A percentile compares a stretch with the other conserved stretches of the same genome.
Conservation (phyloP, 106 monocot genomes). For the Dioscorea zingiberensis region DNA sequence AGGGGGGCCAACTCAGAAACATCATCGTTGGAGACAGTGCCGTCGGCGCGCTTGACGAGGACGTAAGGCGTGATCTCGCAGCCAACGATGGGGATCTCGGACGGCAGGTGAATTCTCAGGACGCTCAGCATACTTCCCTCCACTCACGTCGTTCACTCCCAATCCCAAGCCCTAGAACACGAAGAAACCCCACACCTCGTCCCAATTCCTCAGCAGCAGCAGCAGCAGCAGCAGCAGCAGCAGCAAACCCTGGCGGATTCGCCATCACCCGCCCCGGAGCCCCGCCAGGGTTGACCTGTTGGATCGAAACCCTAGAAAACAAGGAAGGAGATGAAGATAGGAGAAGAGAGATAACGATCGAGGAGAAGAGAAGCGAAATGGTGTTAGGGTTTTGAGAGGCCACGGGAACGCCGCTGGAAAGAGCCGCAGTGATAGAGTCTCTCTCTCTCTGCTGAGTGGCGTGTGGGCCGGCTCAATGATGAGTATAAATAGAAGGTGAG, state of each 20-base stretch:
- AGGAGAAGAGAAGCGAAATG: too few relatives aligned
- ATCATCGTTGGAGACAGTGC: constrained; percentile 34
- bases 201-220: neutral
- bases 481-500: too few relatives aligned
- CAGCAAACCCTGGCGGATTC: constrained; percentile 14
- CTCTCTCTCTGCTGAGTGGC: too few relatives aligned
- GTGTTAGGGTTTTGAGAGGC: too few relatives aligned
- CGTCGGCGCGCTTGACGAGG: constrained; percentile 41
- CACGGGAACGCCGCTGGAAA: too few relatives aligned
- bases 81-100: constrained; percentile 73
- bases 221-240: too few relatives aligned
- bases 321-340: too few relatives aligned
- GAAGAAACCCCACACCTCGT: neutral
- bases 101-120: constrained; percentile 58
- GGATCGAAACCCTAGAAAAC: neutral
- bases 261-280: constrained; percentile 25
- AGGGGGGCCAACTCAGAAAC: constrained; percentile 39
- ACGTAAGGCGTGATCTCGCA: constrained; percentile 87
- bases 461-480: too few relatives aligned
- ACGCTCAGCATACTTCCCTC: constrained; percentile 62
- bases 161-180: constrained; percentile 12
- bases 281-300: constrained; percentile 25
- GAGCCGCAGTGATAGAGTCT: too few relatives aligned
- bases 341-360: too few relatives aligned
- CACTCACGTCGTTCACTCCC: constrained; percentile 1